Evolutionary conservation across 73 alveolate genomes (phyloP), one percentile per base, ranked within the genome.

Genomic region (Chromera velia): DNA sequence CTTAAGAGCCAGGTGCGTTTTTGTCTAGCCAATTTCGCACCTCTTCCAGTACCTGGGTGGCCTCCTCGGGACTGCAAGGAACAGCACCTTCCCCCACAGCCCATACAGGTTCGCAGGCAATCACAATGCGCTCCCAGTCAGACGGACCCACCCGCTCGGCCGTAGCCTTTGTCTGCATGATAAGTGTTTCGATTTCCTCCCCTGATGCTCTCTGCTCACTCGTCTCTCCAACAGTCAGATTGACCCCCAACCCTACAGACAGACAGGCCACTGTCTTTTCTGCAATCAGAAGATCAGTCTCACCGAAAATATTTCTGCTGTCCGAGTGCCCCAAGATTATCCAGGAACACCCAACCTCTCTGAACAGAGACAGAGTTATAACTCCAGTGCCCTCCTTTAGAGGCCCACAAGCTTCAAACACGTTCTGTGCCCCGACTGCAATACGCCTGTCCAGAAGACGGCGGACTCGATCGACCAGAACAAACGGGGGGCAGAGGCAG

Each of bases 21-120:
- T 4, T 24, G 18, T 17, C 28, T 0, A 9, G 0, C 28, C 24
- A 27, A 10, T 1, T 29, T 22, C 18, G 72, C 22, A 64, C 24
- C 29, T 22, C n/a, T 64, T 0, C n/a, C n/a, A 32, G 73, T 29
- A 74, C 73, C 46, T 73, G 31, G 27, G 40, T 70, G 33, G 73
- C 72, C 65, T 74, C 82, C 31, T 32, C 32, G n/a, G 82, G 82
- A 34, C 32, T 63, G 73, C 82, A 81, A 45, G 91, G 89, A 28
- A 74, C 71, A 48, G 81, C 81, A 34, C 98, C 98, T 28, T 95
- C 91, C 34, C 95, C 95, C 70, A 90, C 90, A 33, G 98, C 95
- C 98, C 98, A 92, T 71, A 92, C 96, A 68, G 95, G 98, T 73
- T 90, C 95, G 81, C 86, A 91, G 22, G 92, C 95, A 34, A 91